phyloP scores from a whole-genome alignment of 176 grass and related monocot genomes.

The barley (Hordeum vulgare) region DNA sequence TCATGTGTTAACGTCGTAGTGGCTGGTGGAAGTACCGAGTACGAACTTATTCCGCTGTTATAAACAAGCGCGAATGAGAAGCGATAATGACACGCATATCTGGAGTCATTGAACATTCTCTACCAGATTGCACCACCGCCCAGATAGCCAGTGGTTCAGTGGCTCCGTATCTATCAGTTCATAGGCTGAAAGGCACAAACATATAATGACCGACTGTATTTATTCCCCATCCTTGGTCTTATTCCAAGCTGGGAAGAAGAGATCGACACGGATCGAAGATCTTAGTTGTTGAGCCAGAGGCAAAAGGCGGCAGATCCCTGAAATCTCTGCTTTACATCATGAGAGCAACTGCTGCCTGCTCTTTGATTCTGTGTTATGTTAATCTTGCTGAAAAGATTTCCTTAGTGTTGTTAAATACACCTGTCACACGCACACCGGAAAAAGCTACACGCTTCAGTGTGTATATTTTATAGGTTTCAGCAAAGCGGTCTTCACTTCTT shows the following conservation, averaged over 20 bases:
- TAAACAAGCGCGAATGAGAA: neutral
- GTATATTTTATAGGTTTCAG: neutral
- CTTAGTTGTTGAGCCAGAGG: constrained; percentile 31
- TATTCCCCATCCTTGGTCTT: constrained; percentile 21
- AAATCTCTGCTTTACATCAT: constrained; percentile 21
- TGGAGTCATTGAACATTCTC: neutral
- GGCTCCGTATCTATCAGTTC: neutral
- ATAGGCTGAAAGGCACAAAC: neutral
- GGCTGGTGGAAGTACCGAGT: constrained; percentile 32
- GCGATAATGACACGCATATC: constrained; percentile 13
- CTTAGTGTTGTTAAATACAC: neutral
- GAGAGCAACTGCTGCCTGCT: neutral
- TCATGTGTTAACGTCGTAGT: neutral
- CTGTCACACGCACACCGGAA: neutral
- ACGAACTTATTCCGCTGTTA: constrained; percentile 18
- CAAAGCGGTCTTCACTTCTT: neutral
- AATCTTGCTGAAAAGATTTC: neutral
- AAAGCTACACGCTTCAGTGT: neutral
- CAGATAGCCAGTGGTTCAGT: neutral
- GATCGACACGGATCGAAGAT: constrained; percentile 24
- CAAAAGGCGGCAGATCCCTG: constrained; percentile 3
- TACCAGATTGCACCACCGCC: constrained; percentile 26
- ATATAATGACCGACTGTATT: neutral
- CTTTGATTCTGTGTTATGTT: neutral
- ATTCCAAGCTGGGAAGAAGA: constrained; percentile 19